phyloP scores from a whole-genome alignment of 345 rosid species.

The Dimocarpus longan region DNA sequence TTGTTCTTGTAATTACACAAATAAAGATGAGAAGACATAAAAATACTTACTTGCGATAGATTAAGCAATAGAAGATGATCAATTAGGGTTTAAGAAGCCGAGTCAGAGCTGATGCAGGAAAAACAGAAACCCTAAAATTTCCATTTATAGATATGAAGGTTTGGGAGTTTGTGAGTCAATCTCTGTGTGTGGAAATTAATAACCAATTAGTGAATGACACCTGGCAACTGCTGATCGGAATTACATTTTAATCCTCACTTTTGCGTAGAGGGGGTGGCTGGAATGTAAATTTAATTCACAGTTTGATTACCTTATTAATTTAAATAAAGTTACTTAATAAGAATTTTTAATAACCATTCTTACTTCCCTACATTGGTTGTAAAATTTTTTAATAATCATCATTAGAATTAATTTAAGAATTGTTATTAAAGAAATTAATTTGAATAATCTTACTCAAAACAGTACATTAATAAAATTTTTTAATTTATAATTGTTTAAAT shows the following conservation, averaged over 20 bases:
- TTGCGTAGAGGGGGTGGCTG: too few relatives aligned
- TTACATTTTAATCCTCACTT: not conserved
- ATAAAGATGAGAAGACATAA: not conserved
- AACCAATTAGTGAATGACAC: not conserved
- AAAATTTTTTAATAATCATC: too few relatives aligned
- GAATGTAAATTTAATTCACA: too few relatives aligned
- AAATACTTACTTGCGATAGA: not conserved
- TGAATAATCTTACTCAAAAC: too few relatives aligned
- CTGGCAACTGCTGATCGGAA: not conserved
- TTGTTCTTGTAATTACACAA: not conserved
- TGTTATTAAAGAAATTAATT: too few relatives aligned
- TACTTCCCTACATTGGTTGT: too few relatives aligned
- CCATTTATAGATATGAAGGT: not conserved
- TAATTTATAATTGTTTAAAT: too few relatives aligned
- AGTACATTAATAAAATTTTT: too few relatives aligned
- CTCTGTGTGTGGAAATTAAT: not conserved
- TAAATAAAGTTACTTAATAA: too few relatives aligned
- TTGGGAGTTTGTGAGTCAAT: not conserved
- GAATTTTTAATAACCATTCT: too few relatives aligned
- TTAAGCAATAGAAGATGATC: not conserved
- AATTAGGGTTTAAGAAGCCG: conserved; percentile 6
- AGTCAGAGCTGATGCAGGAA: not conserved
- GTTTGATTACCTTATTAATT: too few relatives aligned
- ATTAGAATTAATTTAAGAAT: too few relatives aligned
- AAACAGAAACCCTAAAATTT: not conserved